phyloP scores from a whole-genome alignment of 495 filamentous ascomycete genomes.

The Xanthoparmelia taractica region DNA sequence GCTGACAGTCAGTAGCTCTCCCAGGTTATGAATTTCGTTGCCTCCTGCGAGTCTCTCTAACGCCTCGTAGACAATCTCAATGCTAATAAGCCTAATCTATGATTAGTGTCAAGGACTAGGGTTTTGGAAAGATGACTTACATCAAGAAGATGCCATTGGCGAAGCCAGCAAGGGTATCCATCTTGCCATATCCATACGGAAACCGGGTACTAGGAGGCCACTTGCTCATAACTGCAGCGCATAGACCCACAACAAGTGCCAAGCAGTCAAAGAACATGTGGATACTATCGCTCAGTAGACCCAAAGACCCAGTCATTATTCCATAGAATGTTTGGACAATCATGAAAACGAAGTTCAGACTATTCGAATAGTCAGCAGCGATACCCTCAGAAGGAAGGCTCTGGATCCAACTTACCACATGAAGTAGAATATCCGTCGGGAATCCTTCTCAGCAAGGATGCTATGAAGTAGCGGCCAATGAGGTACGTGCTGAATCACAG shows the following conservation, averaged over 20 bases:
- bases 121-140: constrained; percentile 39
- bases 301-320: constrained; percentile 83
- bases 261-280: constrained; percentile 99
- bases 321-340: constrained; percentile 89
- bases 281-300: constrained; percentile 91
- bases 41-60: constrained; percentile 77
- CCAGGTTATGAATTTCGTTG: constrained; percentile 70
- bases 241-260: constrained; percentile 81
- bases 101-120: neutral
- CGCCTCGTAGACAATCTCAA: constrained; percentile 95
- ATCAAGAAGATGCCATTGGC: constrained; percentile 95
- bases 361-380: constrained; percentile 32
- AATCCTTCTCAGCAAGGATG: constrained; percentile 86
- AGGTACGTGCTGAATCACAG: constrained; percentile 56
- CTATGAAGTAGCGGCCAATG: constrained; percentile 71
- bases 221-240: constrained; percentile 94
- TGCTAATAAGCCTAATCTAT: constrained; percentile 69
- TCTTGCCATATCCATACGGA: constrained; percentile 93
- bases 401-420: constrained; percentile 56
- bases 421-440: constrained; percentile 93
- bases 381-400: constrained; percentile 6
- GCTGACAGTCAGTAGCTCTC: constrained; percentile 83
- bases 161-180: constrained; percentile 93
- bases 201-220: constrained; percentile 85
- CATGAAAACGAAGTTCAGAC: constrained; percentile 94